phyloP scores from a whole-genome alignment of 192 early-diverging fungal genomes.

The Podochytrium sp. region DNA sequence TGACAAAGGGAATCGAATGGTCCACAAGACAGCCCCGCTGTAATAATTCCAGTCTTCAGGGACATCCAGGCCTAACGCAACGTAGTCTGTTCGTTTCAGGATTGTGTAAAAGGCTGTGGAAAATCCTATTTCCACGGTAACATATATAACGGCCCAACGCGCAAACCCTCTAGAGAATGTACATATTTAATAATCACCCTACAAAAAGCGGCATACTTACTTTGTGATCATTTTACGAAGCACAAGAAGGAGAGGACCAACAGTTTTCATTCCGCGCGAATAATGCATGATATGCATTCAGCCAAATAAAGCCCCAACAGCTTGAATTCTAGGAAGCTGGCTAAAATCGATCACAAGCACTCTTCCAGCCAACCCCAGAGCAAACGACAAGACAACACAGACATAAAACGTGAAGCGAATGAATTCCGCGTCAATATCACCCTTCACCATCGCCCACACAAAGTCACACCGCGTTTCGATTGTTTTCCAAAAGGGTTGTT shows the following conservation, averaged over 20 bases:
- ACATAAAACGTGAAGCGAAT: background rate
- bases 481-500: background rate
- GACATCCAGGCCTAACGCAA: background rate
- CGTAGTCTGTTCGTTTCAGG: slow-evolving; percentile 17
- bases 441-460: background rate
- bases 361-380: background rate
- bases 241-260: slow-evolving; percentile 17
- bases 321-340: background rate
- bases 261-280: background rate
- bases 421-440: slow-evolving; percentile 2
- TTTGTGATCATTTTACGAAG: background rate
- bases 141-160: slow-evolving; percentile 16
- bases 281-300: slow-evolving; percentile 14
- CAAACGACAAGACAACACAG: slow-evolving; percentile 3
- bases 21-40: slow-evolving; percentile 7
- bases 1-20: slow-evolving; percentile 8
- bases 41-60: slow-evolving; percentile 4
- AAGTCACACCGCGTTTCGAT: background rate
- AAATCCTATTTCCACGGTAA: background rate
- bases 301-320: background rate
- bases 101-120: slow-evolving; percentile 3
- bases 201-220: background rate
- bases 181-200: background rate
- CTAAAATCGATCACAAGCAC: background rate
- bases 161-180: slow-evolving; percentile 6